phyloP scores from a whole-genome alignment of 2,329 filamentous ascomycete species.

The Cladosporium halotolerans region DNA sequence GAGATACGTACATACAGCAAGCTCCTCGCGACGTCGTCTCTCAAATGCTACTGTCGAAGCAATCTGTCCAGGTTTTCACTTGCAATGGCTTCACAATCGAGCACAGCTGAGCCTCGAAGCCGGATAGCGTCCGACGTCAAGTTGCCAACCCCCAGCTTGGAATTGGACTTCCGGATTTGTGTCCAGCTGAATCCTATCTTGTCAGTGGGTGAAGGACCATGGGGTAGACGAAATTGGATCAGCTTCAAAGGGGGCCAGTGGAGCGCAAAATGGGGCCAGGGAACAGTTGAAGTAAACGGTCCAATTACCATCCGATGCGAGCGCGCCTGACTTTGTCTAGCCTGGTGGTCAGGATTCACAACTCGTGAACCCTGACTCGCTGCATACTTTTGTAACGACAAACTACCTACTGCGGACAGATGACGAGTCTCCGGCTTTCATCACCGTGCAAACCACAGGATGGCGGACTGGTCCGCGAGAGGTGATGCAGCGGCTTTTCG shows the following conservation, averaged over 20 bases:
- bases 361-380: slow-evolving; percentile 13
- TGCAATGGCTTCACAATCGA: neutral
- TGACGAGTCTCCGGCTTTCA: slow-evolving; percentile 15
- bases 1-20: no score
- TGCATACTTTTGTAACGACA: slow-evolving; percentile 15
- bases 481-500: slow-evolving; percentile 15
- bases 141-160: slow-evolving; percentile 41
- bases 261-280: slow-evolving; percentile 48
- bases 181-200: slow-evolving; percentile 48
- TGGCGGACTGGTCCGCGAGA: slow-evolving; percentile 17
- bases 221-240: slow-evolving; percentile 48
- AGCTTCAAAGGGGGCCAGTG: slow-evolving; percentile 47
- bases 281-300: slow-evolving; percentile 27
- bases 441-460: slow-evolving; percentile 16
- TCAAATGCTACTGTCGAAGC: no score
- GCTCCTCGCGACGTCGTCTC: no score
- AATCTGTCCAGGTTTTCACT: neutral
- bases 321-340: slow-evolving; percentile 19
- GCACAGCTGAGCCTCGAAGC: neutral
- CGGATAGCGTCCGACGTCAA: neutral
- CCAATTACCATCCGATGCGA: neutral
- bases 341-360: slow-evolving; percentile 19
- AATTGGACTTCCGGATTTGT: slow-evolving; percentile 49
- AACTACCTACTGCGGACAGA: slow-evolving; percentile 16
- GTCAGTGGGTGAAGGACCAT: slow-evolving; percentile 40